Evolutionary conservation across 2,329 filamentous ascomycete genomes (phyloP), one percentile per base, ranked within the genome.

Genomic region (Fusarium albidum): DNA sequence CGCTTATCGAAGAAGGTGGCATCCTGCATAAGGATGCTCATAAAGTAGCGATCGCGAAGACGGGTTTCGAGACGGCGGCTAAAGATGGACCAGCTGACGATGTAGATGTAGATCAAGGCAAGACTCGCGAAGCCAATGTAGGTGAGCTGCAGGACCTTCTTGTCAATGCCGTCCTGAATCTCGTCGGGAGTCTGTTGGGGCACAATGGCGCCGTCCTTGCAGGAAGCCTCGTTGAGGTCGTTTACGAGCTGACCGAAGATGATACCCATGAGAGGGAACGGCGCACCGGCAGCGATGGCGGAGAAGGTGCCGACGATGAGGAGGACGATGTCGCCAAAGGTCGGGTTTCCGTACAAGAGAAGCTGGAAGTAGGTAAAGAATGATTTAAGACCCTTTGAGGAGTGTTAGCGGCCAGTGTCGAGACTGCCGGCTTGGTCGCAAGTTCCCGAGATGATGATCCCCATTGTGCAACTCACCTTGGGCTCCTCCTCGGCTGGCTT

Each of bases 61-160:
- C 87, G 79, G 57, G 85, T 83, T 39, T 85, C 83, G 9, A 90
- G 75, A 4, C 86, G 82, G 56, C 86, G 84, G 49, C 85, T 86
- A 55, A 82, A 79, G 60, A 89, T 74, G 57, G 78, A 85, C 86
- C 86, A 90, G 60, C 81, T 87, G 9, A 82, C 75, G 26, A 86
- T 78, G 65, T 90, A 83, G 47, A 79, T 71, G 69, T 90, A 91
- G 59, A 90, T 87, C 52, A 83, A 73, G 32, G 79, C 76, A 61
- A 90, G 86, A 54, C 83, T 81, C 25, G 80, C 86, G 51, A 88
- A 82, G 15, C 83, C 83, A 31, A 90, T 78, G 66, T 87, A 88
- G 12, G 88, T 80, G 17, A 90, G 75, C 40, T 81, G 62, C 67
- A 89, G 69, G 32, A 91, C 82, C 64, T 85, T 87, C 42, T 73